Evolutionary conservation across 1,284 basidiomycete species (phyloP), one percentile per base, ranked within the genome.

Genomic region (Ganoderma lingzhi): DNA sequence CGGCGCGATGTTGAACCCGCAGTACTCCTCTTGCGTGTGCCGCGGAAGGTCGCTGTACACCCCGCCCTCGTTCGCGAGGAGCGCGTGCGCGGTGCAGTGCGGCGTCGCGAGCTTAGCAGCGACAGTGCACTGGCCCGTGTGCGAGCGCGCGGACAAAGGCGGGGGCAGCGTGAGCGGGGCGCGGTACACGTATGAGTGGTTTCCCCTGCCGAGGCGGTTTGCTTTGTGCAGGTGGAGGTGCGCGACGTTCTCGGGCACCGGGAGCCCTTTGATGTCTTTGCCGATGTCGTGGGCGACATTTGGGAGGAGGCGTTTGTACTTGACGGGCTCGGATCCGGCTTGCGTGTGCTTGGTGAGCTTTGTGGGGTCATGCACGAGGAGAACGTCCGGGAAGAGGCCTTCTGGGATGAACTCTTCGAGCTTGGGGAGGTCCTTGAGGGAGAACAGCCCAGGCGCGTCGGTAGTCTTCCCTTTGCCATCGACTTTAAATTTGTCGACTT

Each of bases 1-100:
- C 12, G 74, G 71, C 5, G 84, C 71, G 59, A 85, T 63, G 70
- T 86, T 85, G 70, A 80, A 84, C 2, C 86, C 85, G 30, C 77
- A 84, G 81, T 82, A 86, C 66, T 87, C 84, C 72, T 87, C 78
- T 70, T 82, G 84, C 56, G 87, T 77, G 70, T 86, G 82, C 19
- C 70, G 60, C 1, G 84, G 83, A 73, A 88, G 84, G 4, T 53
- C 51, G 72, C 82, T 79, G 73, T 87, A 88, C 39, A 83, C 83
- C 5, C 66, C 64, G 0, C 82, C 85, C 73, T 89, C 86, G 64
- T 81, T 74, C 14, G 70, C 48, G n/a, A 83, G 75, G 62, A 82
- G 70, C 32, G 63, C 32, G 41, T 79, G 77, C 12, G 78, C 78
- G 28, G 71, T 69, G 28, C 53, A 30, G 6, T 19, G 32, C 6